Evolutionary conservation across 768 basidiomycete species (phyloP), one percentile per base, ranked within the genome.

Genomic region (Podaxis rugospora): DNA sequence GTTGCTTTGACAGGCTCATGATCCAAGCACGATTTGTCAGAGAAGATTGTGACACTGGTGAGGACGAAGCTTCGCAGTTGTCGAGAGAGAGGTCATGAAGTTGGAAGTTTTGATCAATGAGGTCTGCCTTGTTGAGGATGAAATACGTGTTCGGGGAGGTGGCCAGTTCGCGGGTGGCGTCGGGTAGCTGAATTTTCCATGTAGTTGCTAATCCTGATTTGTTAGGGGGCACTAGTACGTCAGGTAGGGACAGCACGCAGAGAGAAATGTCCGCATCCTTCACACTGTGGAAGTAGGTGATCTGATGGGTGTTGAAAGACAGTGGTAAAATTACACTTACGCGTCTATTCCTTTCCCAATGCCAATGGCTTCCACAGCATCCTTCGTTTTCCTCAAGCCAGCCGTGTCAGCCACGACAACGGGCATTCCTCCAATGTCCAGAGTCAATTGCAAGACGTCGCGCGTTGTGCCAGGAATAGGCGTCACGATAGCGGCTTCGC

Each of bases 401-500:
- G 94, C 95, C 0, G 95, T 96, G 69, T 97, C 95, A 0, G 87
- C 82, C 11, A 94, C 79, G 25, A 89, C 78, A 4, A 95, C 82
- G 0, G 93, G 93, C 35, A 93, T 74, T 0, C 94, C 94, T 9
- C 86, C 90, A n/a, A 95, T 87, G 70, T 97, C 92, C 1, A 97
- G 80, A 0, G 92, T 88, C 16, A 95, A 76, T 65, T 92, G 89
- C 1, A 97, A 79, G 7, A 95, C 82, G 67, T 96, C 95, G 25
- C 95, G 81, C 4, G 94, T 97, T 1, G 94, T 97, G 0, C 94
- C 94, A 0, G 94, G 90, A 18, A 93, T 78, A 3, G 88, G 80
- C 0, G 94, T 94, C 13, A 95, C 92, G 57, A 97, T 95, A 0
- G 95, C 92, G 0, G 92, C 93, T 62, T 93, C 91, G 13, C 93